Evolutionary conservation across 345 rosid genomes (phyloP).

Genomic region (Camelina laxa): DNA sequence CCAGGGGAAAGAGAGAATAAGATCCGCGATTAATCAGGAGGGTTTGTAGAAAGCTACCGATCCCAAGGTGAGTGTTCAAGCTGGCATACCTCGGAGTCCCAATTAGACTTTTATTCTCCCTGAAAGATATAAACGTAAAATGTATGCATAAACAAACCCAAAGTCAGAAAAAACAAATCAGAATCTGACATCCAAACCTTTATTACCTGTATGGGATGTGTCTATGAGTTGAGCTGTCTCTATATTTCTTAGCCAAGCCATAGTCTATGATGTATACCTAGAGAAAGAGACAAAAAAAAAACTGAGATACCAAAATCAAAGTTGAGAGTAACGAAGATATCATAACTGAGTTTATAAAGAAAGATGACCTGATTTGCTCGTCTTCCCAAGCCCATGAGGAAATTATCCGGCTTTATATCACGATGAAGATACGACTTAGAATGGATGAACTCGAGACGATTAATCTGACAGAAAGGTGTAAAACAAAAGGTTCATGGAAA

Average conservation of each 20-base stretch:
- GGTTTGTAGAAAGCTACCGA: conserved; percentile 54
- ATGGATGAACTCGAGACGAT: conserved; percentile 88
- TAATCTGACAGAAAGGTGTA: conserved; percentile 55
- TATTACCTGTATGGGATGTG: conserved; percentile 89
- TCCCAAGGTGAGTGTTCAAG: conserved; percentile 99
- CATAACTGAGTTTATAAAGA: background rate
- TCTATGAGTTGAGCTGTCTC: conserved; percentile 79
- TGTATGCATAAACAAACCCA: background rate
- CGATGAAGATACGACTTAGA: conserved; percentile 94
- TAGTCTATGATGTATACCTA: conserved; percentile 91
- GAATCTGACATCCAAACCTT: background rate
- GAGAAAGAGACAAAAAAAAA: conserved; percentile 10
- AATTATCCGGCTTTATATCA: conserved; percentile 95
- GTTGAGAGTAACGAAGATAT: background rate
- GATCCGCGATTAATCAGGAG: background rate
- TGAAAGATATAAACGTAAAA: conserved; percentile 41
- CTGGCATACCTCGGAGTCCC: conserved; percentile 99
- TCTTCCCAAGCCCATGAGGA: conserved; percentile 93
- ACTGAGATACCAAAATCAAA: background rate
- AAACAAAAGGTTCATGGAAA: background rate
- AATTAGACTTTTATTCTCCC: conserved; percentile 93
- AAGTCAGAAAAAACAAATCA: background rate
- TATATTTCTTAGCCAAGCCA: conserved; percentile 91
- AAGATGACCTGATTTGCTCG: conserved; percentile 82
- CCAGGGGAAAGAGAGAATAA: background rate